Evolutionary conservation across 352 stramenopile species (phyloP), one percentile per base, ranked within the genome.

Genomic region (Globisporangium cederbergense): DNA sequence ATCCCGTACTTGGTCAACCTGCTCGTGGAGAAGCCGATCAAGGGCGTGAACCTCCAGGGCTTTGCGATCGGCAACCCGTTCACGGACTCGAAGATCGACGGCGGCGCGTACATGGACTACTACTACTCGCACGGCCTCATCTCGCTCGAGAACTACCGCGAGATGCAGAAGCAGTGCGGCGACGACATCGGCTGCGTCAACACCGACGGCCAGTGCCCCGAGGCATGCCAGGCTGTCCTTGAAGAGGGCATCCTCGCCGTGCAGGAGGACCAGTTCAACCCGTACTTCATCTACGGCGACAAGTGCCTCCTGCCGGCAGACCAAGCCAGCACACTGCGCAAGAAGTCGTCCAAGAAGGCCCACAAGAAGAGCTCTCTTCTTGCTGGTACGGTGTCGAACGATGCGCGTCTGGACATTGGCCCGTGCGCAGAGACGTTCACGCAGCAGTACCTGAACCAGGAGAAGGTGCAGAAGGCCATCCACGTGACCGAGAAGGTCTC

Each of bases 71-170:
- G 87, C 14, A 95, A 95, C 59, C 74, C 77, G 20, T 86, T 84
- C 47, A 88, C 79, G 32, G 77, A 88, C 66, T 78, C 83, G 36
- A 61, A 78, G 20, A 81, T 84, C 52, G 79, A 88, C 14, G 76
- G 76, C 56, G 81, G 82, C 71, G 73, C 82, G 1, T 89, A 94
- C 73, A 90, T 95, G 53, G 81, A 89, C 65, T 89, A 93, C 55
- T 91, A 90, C 73, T 95, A 96, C 75, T 89, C 80, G 52, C 90
- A 97, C 68, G 87, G 78, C 1, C 77, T 97, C 64, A 74, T 97
- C 50, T 92, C 83, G 56, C 76, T 86, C 16, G 83, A 94, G 74
- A 79, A 76, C 36, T 94, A 92, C 66, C 67, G 82, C 50, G 74
- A 80, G 62, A 88, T 89, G 46, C 73, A 79, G 54, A 71, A 81